These are phyloP conservation scores for Salix arbutifolia DNA, from an alignment of 345 rosid species.

Conservation along the genomic window DNA sequence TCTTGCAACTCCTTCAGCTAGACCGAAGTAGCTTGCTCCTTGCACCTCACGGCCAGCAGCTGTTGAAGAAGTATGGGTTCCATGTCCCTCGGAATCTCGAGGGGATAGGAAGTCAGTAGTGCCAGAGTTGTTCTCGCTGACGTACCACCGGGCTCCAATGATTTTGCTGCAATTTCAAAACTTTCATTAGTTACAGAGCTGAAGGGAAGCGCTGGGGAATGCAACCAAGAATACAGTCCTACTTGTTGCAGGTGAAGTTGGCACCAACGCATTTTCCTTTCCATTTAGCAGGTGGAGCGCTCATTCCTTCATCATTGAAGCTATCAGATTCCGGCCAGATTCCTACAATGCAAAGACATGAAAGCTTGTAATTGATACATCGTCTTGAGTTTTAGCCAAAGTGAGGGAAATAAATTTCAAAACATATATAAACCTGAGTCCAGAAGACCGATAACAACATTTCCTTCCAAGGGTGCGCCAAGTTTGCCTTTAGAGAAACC, in stretches of 20 bases:
- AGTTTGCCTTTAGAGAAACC: slow-evolving; percentile 14
- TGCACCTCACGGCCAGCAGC: slow-evolving; percentile 27
- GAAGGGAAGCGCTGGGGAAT: not conserved
- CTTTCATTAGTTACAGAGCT: not conserved
- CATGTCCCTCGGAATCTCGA: slow-evolving; percentile 29
- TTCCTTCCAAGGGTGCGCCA: slow-evolving; percentile 7
- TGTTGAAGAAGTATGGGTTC: slow-evolving; percentile 34
- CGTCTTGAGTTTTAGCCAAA: not conserved
- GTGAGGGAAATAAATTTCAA: not conserved
- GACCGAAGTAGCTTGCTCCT: slow-evolving; percentile 20
- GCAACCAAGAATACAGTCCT: not conserved
- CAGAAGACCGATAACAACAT: slow-evolving; percentile 23
- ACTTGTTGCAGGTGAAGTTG: slow-evolving; percentile 37
- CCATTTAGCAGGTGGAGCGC: slow-evolving; percentile 28
- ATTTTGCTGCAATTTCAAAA: slow-evolving; percentile 17
- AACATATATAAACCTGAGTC: slow-evolving; percentile 20
- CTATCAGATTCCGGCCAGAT: slow-evolving; percentile 31
- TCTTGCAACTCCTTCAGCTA: slow-evolving; percentile 32
- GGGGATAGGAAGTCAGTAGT: slow-evolving; percentile 15
- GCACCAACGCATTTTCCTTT: slow-evolving; percentile 27
- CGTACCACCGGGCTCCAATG: slow-evolving; percentile 28
- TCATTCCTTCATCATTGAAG: slow-evolving; percentile 19
- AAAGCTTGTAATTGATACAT: not conserved
- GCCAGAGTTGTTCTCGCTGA: not conserved
- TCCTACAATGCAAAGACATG: slow-evolving; percentile 4